Conservation (phyloP, 2,329 filamentous ascomycete species). For the Fusarium nygamai region DNA sequence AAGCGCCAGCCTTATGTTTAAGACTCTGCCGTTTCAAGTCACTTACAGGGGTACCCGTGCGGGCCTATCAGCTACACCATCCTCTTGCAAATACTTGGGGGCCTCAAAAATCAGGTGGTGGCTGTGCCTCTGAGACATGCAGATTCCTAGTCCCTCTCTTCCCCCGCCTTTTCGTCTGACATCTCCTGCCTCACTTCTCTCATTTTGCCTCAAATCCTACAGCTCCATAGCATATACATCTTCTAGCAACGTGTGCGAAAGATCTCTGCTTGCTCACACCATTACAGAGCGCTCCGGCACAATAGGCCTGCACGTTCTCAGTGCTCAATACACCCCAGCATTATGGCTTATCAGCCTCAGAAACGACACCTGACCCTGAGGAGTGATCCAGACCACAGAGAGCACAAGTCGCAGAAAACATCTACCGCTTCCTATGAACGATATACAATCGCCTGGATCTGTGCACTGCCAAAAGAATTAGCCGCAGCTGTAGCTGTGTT, state of each 20-base stretch:
- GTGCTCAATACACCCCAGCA: too few species aligned
- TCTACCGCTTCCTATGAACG: rapidly evolving
- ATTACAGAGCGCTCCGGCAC: rapidly evolving
- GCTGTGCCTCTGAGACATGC: background rate
- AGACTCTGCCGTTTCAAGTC: too few species aligned
- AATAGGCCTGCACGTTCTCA: background rate
- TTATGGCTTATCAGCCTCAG: background rate
- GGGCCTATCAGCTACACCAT: background rate
- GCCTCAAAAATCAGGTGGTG: background rate
- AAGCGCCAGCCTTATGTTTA: too few species aligned
- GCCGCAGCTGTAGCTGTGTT: constrained; percentile 8
- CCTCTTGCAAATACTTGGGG: background rate
- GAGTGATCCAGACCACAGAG: rapidly evolving
- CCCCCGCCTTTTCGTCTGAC: background rate
- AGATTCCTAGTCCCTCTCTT: background rate
- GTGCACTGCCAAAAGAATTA: constrained; percentile 11
- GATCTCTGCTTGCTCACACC: rapidly evolving
- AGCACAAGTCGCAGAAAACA: rapidly evolving
- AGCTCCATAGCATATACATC: background rate
- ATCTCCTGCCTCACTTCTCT: background rate
- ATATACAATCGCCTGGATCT: constrained; percentile 21
- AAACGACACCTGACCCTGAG: background rate
- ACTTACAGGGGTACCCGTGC: background rate
- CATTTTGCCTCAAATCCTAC: background rate
- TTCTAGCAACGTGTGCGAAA: background rate